Conservation (phyloP, 2,329 filamentous ascomycete genomes). For the Zymoseptoria pseudotritici region DNA sequence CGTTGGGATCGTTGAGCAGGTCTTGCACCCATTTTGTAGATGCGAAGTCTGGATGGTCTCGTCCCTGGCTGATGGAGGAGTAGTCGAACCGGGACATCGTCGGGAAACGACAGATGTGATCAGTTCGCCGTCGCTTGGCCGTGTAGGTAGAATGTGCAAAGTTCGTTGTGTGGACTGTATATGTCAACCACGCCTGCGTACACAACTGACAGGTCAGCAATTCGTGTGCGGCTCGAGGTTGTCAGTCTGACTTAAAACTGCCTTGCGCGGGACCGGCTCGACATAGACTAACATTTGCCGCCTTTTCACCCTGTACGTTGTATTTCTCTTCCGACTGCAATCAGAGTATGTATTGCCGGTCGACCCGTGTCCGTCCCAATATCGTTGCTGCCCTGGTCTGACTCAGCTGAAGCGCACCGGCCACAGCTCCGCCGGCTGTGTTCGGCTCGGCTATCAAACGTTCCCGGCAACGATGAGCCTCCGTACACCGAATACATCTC, state of each 20-base stretch:
- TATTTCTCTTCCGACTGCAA: too few species aligned
- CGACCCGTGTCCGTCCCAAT: too few species aligned
- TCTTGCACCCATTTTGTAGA: slow-evolving; percentile 4
- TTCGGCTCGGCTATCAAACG: not conserved
- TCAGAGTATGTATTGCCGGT: too few species aligned
- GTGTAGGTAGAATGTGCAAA: not conserved
- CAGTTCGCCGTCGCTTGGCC: not conserved
- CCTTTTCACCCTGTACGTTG: too few species aligned
- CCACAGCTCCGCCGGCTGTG: not conserved
- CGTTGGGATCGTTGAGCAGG: slow-evolving; percentile 6
- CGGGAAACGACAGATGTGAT: not conserved
- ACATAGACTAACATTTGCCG: not conserved
- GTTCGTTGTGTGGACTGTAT: not conserved
- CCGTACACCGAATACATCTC: not conserved
- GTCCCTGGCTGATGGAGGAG: not conserved
- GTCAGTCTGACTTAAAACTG: too few species aligned
- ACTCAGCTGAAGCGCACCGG: not conserved
- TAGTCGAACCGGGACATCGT: not conserved
- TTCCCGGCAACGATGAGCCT: not conserved
- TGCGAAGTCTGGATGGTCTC: slow-evolving; percentile 11
- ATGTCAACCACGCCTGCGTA: not conserved
- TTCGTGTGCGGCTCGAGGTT: too few species aligned
- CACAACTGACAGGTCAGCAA: not conserved
- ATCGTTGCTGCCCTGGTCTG: too few species aligned
- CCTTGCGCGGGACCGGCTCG: too few species aligned